Evolutionary conservation across 768 basidiomycete genomes (phyloP), one percentile per base, ranked within the genome.

Genomic region (Sporobolomyces roseus): DNA sequence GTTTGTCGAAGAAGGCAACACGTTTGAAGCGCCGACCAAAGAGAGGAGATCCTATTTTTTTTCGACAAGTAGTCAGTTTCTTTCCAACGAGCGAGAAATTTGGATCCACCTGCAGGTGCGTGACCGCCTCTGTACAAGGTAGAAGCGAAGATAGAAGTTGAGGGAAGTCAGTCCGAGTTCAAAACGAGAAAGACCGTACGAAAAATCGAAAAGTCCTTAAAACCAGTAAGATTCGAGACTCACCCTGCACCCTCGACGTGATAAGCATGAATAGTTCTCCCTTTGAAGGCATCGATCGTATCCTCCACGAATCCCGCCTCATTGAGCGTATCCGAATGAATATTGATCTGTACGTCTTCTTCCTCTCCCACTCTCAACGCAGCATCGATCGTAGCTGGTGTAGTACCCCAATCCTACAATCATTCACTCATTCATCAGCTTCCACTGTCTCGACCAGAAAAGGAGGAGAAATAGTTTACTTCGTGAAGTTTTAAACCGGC

Each of bases 271-370:
- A 99, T 98, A 0, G 93, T 93, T 27, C 93, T 85, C 3, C 84
- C 84, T 3, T 87, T 90, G 78, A 98, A 92, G 0, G 96, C 93
- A 16, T 83, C 85, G 59, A 98, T 90, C 0, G 94, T 97, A 61
- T 83, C 90, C 79, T 99, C 91, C 9, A 97, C 91, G 77, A 94
- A 98, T 2, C 93, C 94, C 70, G 91, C 91, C 81, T 99, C 96
- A 77, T 98, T 98, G 66, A 98, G 79, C 0, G 94, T 98, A 77
- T 98, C 96, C 0, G 93, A 93, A 77, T 99, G 96, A 45, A 99
- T 96, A 78, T 93, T 93, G 61, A 91, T 85, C 83, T 98, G 94
- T 5, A 99, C 90, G 78, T 99, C 96, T 77, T 90, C 92, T 67
- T 90, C 83, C 74, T 98, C 92, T 1, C 82, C 93, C 25, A 98